Evolutionary conservation across 768 basidiomycete genomes (phyloP), one percentile per base, ranked within the genome.

Genomic region (Auriscalpium orientale): DNA sequence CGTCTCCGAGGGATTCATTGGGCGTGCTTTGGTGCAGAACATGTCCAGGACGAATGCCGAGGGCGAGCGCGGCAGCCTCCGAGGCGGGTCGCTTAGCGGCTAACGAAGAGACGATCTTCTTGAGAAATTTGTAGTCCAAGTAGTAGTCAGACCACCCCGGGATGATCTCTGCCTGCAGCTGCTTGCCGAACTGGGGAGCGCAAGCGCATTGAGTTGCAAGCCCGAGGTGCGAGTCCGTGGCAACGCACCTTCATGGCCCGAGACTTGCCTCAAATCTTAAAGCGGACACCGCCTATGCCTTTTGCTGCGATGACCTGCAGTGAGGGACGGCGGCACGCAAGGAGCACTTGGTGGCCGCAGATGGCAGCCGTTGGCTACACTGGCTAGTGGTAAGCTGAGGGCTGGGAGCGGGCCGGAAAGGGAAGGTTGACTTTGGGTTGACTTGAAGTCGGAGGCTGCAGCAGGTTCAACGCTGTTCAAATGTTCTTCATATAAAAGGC

Each of bases 21-120:
- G 64, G 28, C 65, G 64, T 46, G 68, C 70, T 46, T 43, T 68
- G 67, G 57, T 68, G 66, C 47, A 74, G 56, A 60, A 78, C 71
- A 68, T 82, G 81, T 53, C 77, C 73, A 21, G 89, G 89, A 62
- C 90, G 85, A 62, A 89, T 75, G 53, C 91, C 91, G 49, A 89
- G 75, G 12, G 91, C 91, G 53, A 97, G 75, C 21, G 90, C 82
- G 35, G 91, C 91, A 21, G 91, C 91, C 70, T 97, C 93, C 8
- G 91, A 86, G 49, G 89, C 90, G 8, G 93, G 91, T 56, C 91
- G 83, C 69, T 93, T 90, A 34, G 90, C 87, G 51, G 85, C 84
- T 58, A 98, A 82, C 13, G 95, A 97, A 58, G 95, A 95, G 65
- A 99, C 94, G 66, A 98, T 98, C 80, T 98, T 93, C 76, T 97